These are phyloP conservation scores for Cytospora chrysosperma DNA, from an alignment of 2,329 filamentous ascomycete genomes.

Conservation along the genomic window DNA sequence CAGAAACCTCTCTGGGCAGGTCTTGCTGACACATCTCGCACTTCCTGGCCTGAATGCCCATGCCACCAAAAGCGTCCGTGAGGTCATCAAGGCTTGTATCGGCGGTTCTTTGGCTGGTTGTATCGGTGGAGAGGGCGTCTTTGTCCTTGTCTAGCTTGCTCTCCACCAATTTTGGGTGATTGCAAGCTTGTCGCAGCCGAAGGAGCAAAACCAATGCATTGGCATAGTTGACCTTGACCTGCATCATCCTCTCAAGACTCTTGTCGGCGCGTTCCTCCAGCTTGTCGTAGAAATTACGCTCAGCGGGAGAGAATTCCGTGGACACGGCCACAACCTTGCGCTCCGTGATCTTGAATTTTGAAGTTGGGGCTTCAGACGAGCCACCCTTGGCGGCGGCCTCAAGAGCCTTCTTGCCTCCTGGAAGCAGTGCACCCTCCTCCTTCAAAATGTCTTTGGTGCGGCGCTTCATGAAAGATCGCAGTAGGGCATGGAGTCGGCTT, in stretches of 20 bases:
- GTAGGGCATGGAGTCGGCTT: conserved; percentile 75
- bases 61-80: conserved; percentile 79
- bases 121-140: conserved; percentile 72
- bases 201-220: conserved; percentile 91
- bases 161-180: conserved; percentile 86
- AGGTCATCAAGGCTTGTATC: conserved; percentile 75
- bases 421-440: conserved; percentile 76
- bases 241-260: conserved; percentile 87
- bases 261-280: conserved; percentile 82
- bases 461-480: conserved; percentile 98
- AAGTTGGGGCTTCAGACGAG: conserved; percentile 47
- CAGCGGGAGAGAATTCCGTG: conserved; percentile 74
- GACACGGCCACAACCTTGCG: conserved; percentile 81
- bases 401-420: conserved; percentile 62
- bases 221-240: conserved; percentile 80
- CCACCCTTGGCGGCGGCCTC: conserved; percentile 49
- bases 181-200: conserved; percentile 87
- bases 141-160: conserved; percentile 84
- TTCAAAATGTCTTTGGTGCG: conserved; percentile 96
- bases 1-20: conserved; percentile 56
- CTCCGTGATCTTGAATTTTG: conserved; percentile 86
- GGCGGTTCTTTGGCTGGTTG: conserved; percentile 52
- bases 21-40: conserved; percentile 81
- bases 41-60: conserved; percentile 73
- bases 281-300: conserved; percentile 81